Base-by-base conservation (phyloP, 257 asterid species). In the Thymus quinquecostatus region DNA sequence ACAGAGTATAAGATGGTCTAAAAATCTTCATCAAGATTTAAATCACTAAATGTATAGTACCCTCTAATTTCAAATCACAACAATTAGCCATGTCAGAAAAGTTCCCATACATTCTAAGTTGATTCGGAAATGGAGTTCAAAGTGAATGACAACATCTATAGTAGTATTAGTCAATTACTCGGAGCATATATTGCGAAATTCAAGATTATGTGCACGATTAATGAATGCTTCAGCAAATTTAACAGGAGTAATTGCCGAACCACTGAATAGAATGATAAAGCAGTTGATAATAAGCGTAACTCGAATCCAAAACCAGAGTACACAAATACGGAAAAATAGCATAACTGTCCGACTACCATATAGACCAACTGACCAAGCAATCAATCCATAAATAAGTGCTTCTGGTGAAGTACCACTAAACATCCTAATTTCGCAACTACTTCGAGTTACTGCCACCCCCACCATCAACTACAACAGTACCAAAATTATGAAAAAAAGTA, bases 311-410 rank as follows among this genome's bases (percentile, higher is more conserved):
- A 49, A 9, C 11, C 53, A 48, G 48, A 11, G 38, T 36, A 36
- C 5, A 21, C 13, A 30, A 8, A 13, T 28, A 3, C 41, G 3
- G 30, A 50, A 29, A 28, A 49, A 48, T 1, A 48, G 11, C 66
- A 44, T 6, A 67, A 72, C 66, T 14, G 59, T 32, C 57, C 48
- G 13, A 13, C 58, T 11, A 34, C n/a, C 50, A 32, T 10, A 32
- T 27, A 13, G 50, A 60, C 29, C 67, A 55, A 32, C 12, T 8
- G 50, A 60, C 29, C 67, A 55, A 13, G 66, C 50, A 60, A 60
- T 36, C 8, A 36, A 34, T 10, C 1, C 13, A 1, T 53, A 14
- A n/a, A 48, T 12, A 59, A 48, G 32, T 60, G 68, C 47, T 60
- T 36, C 12, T 49, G 21, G 69, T 40, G 65, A 51, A 53, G 40